phyloP scores from a whole-genome alignment of 805 yeast genomes.

The Lipomyces yamadae region DNA sequence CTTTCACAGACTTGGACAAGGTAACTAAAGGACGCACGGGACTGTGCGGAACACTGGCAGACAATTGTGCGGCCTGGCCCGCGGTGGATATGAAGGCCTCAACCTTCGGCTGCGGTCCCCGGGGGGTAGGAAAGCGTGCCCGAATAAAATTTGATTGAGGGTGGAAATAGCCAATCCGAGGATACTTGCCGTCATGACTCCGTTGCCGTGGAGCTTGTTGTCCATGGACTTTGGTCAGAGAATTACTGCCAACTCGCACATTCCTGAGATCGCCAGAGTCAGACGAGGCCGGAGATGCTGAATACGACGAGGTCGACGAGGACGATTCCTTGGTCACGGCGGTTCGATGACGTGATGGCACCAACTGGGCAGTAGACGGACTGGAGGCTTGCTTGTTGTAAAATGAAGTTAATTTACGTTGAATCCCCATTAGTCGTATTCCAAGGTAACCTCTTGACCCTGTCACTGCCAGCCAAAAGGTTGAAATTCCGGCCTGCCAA shows the following conservation, averaged over 20 bases:
- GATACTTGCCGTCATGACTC: constrained; percentile 7
- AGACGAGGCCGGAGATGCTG: constrained; percentile 10
- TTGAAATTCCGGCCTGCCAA: neutral
- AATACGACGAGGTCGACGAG: constrained; percentile 8
- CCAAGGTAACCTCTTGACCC: neutral
- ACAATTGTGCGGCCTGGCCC: constrained; percentile 12
- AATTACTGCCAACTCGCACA: constrained; percentile 8
- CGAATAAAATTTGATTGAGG: constrained; percentile 31
- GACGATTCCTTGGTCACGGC: neutral
- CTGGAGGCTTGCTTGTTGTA: constrained; percentile 1
- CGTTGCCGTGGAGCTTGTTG: neutral
- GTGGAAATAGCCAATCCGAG: constrained; percentile 32
- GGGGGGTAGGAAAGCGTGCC: constrained; percentile 36
- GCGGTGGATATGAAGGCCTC: constrained; percentile 16
- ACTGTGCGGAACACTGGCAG: neutral
- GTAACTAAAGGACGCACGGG: constrained; percentile 3
- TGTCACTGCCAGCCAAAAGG: neutral
- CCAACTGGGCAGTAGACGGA: neutral
- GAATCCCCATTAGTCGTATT: neutral
- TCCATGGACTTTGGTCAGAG: constrained; percentile 7
- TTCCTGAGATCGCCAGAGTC: constrained; percentile 4
- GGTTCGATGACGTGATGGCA: neutral
- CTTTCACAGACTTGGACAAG: neutral
- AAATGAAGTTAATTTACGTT: neutral
- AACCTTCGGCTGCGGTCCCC: constrained; percentile 13